Evolutionary conservation across 306 rosid species (phyloP).

Genomic region (Pyrus bretschneideri): DNA sequence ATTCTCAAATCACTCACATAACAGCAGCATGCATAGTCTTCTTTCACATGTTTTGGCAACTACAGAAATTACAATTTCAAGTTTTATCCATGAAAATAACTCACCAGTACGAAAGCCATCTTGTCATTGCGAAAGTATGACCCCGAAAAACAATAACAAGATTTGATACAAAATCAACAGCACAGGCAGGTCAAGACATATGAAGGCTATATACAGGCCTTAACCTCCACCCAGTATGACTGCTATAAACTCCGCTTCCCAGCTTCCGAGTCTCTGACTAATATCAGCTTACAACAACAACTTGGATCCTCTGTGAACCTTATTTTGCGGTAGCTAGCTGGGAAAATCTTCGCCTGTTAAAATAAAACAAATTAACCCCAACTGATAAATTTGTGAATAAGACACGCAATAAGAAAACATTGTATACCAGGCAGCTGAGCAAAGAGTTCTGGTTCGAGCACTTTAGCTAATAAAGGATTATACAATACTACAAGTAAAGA

Average conservation of each 20-base stretch:
- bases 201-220: slow-evolving; percentile 18
- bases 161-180: not conserved
- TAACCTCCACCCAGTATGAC: slow-evolving; percentile 9
- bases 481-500: not conserved
- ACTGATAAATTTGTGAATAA: slow-evolving; percentile 7
- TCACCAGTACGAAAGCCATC: not conserved
- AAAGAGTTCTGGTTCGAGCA: not conserved
- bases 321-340: slow-evolving; percentile 15
- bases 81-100: slow-evolving; percentile 1
- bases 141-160: not conserved
- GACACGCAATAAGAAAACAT: not conserved
- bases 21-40: slow-evolving; percentile 1
- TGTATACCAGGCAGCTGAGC: not conserved
- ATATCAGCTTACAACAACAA: slow-evolving; percentile 10
- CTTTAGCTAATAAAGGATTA: not conserved
- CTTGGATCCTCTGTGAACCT: slow-evolving; percentile 10
- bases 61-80: slow-evolving; percentile 5
- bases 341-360: slow-evolving; percentile 31
- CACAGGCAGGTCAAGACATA: slow-evolving; percentile 29
- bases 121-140: not conserved
- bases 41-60: not conserved
- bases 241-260: not conserved
- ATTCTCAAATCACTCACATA: slow-evolving; percentile 9
- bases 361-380: slow-evolving; percentile 1
- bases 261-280: slow-evolving; percentile 14